These are phyloP conservation scores for Leccinum obscurum DNA, from an alignment of 768 basidiomycete species.

Conservation along the genomic window DNA sequence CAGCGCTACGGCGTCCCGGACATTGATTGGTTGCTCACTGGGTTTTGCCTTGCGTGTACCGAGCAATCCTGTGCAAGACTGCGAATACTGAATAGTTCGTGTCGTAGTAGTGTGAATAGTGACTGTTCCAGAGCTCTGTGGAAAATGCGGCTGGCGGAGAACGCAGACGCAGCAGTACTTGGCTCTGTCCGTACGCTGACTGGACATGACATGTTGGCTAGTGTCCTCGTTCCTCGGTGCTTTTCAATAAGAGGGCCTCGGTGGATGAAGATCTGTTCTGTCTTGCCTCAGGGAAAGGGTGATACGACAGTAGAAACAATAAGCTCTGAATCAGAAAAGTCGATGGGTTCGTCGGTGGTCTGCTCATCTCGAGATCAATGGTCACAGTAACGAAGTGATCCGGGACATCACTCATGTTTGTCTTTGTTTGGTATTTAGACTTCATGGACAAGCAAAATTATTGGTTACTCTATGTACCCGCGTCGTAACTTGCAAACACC, in stretches of 20 bases:
- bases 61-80: not conserved
- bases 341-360: not conserved
- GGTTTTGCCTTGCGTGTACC: not conserved
- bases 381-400: too few relatives aligned
- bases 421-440: conserved; percentile 17
- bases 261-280: not conserved
- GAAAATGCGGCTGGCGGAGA: not conserved
- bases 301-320: not conserved
- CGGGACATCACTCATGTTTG: conserved; percentile 11
- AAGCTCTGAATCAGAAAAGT: not conserved
- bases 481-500: not conserved
- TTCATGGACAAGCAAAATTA: not conserved
- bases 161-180: not conserved
- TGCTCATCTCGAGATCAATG: not conserved
- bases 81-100: not conserved
- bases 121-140: not conserved
- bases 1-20: not conserved
- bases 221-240: not conserved
- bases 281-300: not conserved
- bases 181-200: not conserved
- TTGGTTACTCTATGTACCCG: not conserved
- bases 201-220: not conserved
- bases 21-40: not conserved
- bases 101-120: not conserved
- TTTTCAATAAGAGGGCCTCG: not conserved